Conservation (phyloP, 2,329 filamentous ascomycete genomes). For the Aspergillus costaricaensis region DNA sequence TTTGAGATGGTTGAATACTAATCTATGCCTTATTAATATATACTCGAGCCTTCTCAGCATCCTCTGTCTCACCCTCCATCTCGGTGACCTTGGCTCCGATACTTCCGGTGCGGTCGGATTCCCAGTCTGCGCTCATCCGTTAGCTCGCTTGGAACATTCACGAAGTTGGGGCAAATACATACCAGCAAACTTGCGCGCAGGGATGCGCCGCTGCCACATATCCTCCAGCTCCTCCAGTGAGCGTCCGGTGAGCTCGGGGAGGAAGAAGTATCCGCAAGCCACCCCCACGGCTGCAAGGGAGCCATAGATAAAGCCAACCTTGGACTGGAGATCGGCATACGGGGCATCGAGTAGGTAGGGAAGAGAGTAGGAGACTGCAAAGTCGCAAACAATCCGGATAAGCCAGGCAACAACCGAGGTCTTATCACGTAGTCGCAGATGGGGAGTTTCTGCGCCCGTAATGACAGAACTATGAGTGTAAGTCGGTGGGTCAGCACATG, state of each 20-base stretch:
- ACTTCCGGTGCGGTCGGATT: not conserved
- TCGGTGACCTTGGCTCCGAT: not conserved
- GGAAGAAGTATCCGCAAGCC: conserved; percentile 4
- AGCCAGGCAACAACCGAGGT: conserved; percentile 6
- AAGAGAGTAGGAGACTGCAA: conserved; percentile 8
- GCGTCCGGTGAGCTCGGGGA: conserved; percentile 10
- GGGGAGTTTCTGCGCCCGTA: not conserved
- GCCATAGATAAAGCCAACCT: conserved; percentile 11
- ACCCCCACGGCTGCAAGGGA: conserved; percentile 4
- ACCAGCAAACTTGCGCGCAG: not conserved
- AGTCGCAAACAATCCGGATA: not conserved
- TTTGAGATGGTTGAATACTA: not conserved
- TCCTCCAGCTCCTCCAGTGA: conserved; percentile 10
- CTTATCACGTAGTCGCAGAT: conserved; percentile 8
- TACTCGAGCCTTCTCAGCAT: not conserved
- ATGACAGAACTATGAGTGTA: not conserved
- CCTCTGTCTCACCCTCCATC: not conserved
- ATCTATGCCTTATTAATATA: not conserved
- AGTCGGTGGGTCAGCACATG: not conserved
- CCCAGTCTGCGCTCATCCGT: not conserved
- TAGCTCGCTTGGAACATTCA: not conserved
- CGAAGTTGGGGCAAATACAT: not conserved
- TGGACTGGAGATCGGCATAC: conserved; percentile 3
- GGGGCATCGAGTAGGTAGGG: conserved; percentile 5
- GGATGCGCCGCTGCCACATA: conserved; percentile 5